Percentiles rank a stretch among this genome's conserved stretches.
Evolutionary conservation across 345 rosid genomes (phyloP).

Genomic region (Moringa oleifera): DNA sequence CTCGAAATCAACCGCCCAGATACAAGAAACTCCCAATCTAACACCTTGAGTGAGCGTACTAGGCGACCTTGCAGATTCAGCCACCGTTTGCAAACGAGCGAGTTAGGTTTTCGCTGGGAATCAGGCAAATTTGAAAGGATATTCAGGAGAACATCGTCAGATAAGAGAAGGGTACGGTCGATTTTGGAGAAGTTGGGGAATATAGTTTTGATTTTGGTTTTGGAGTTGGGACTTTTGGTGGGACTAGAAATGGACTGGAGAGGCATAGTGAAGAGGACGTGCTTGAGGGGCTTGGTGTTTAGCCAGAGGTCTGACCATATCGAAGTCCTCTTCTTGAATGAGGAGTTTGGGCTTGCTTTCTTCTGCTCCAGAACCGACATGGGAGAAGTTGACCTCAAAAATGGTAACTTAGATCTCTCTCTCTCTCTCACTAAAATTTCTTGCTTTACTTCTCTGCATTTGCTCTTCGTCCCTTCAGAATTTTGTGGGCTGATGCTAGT

Average conservation of each 20-base stretch:
- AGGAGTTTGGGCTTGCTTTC: slow-evolving; percentile 35
- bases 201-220: slow-evolving; percentile 42
- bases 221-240: slow-evolving; percentile 28
- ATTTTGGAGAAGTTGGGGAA: slow-evolving; percentile 35
- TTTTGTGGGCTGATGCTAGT: background rate
- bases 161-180: slow-evolving; percentile 65
- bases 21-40: slow-evolving; percentile 66
- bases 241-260: slow-evolving; percentile 43
- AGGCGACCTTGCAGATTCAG: slow-evolving; percentile 69
- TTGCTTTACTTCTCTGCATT: background rate
- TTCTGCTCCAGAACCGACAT: slow-evolving; percentile 50
- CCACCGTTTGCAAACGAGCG: slow-evolving; percentile 92
- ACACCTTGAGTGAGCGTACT: slow-evolving; percentile 48
- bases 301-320: slow-evolving; percentile 64
- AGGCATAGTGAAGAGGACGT: slow-evolving; percentile 50
- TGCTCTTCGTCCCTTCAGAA: background rate
- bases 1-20: slow-evolving; percentile 59
- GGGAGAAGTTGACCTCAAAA: background rate
- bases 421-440: background rate
- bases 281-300: slow-evolving; percentile 47
- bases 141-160: slow-evolving; percentile 67
- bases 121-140: slow-evolving; percentile 52
- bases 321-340: slow-evolving; percentile 41
- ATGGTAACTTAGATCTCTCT: background rate
- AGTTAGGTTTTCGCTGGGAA: slow-evolving; percentile 47